Evolutionary conservation across 345 rosid genomes (phyloP).

Genomic region (Toxicodendron radicans): DNA sequence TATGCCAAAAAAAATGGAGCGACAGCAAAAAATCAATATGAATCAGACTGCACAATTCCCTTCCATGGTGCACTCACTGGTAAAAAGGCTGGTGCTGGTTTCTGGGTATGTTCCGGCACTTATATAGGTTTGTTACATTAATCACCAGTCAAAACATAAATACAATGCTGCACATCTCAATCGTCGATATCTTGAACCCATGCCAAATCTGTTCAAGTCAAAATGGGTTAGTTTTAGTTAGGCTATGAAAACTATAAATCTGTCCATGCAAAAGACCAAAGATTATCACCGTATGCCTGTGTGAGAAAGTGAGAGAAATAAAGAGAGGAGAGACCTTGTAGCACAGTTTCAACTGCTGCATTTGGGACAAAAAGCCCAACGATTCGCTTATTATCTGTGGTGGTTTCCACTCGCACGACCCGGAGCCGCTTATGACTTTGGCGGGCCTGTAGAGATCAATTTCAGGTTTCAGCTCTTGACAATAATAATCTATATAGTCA

Average conservation of each 20-base stretch:
- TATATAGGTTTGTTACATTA: neutral
- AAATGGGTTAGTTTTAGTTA: neutral
- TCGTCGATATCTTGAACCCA: constrained; percentile 95
- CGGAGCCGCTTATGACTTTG: constrained; percentile 85
- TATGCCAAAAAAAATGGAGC: constrained; percentile 39
- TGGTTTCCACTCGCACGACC: constrained; percentile 87
- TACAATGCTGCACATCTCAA: constrained; percentile 28
- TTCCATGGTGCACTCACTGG: constrained; percentile 13
- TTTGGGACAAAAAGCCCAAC: constrained; percentile 93
- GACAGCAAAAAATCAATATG: constrained; percentile 9
- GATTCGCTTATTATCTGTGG: constrained; percentile 67
- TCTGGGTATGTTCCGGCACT: constrained; percentile 7
- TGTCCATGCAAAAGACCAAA: neutral
- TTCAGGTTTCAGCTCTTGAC: constrained; percentile 11
- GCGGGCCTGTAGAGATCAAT: constrained; percentile 57
- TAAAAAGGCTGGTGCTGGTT: constrained; percentile 15
- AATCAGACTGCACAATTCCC: constrained; percentile 39
- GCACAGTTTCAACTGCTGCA: constrained; percentile 86
- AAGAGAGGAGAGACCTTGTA: constrained; percentile 59
- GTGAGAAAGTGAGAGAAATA: neutral
- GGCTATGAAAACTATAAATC: neutral
- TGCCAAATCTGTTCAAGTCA: constrained; percentile 59
- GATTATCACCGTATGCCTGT: neutral
- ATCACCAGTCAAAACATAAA: neutral
- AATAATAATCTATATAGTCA: neutral